phyloP scores from a whole-genome alignment of 768 basidiomycete genomes.

The Suillus subalutaceus region DNA sequence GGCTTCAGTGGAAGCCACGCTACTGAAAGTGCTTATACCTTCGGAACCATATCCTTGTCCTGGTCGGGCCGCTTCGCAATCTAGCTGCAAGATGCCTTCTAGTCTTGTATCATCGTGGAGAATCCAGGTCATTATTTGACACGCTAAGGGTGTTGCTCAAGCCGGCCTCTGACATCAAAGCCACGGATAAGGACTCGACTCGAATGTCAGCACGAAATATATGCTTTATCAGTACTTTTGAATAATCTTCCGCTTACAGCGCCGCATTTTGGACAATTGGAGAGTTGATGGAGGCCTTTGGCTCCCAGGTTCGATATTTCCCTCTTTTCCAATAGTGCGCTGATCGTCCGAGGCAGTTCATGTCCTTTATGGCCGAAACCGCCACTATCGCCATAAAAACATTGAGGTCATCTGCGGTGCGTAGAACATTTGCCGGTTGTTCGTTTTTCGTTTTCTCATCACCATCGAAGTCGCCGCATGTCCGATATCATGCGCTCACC shows the following conservation, averaged over 20 bases:
- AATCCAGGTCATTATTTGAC: constrained; percentile 86
- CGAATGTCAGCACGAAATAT: constrained; percentile 57
- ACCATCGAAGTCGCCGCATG: constrained; percentile 64
- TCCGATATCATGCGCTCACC: constrained; percentile 79
- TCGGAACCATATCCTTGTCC: constrained; percentile 75
- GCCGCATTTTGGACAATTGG: constrained; percentile 87
- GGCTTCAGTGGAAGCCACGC: constrained; percentile 56
- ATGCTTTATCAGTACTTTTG: constrained; percentile 1
- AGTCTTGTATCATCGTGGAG: constrained; percentile 73
- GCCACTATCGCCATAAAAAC: constrained; percentile 65
- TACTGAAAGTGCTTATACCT: constrained; percentile 71
- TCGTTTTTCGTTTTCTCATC: constrained; percentile 12
- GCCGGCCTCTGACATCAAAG: constrained; percentile 72
- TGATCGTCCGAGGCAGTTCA: constrained; percentile 58
- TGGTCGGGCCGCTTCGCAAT: constrained; percentile 85
- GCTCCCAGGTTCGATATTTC: constrained; percentile 70
- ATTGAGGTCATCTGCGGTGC: constrained; percentile 70
- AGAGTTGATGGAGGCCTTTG: constrained; percentile 84
- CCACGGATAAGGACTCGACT: constrained; percentile 58
- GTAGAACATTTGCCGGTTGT: constrained; percentile 28
- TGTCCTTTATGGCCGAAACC: constrained; percentile 95
- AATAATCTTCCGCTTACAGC: constrained; percentile 40
- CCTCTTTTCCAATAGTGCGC: background rate
- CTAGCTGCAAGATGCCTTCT: constrained; percentile 79
- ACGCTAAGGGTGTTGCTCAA: constrained; percentile 78